Evolutionary conservation across 139 green algal species (phyloP), one percentile per base, ranked within the genome.

Genomic region (Diplosphaera chodatii): DNA sequence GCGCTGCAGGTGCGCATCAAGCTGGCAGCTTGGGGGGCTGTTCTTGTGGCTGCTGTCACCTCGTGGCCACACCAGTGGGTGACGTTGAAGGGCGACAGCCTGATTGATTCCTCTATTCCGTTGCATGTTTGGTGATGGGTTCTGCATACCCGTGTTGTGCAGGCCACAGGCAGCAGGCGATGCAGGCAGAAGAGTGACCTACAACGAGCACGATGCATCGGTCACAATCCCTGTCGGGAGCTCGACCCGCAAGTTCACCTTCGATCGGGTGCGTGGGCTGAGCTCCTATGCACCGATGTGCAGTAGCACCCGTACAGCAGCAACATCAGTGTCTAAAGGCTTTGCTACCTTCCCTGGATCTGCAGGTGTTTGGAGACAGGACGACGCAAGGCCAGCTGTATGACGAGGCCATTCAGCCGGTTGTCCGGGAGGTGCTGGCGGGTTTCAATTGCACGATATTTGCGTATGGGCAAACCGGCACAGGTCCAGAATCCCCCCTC

Each of bases 371-470:
- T 78, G 87, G 88, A 4, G 77, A 83, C 23, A 79, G 93, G 5
- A 87, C 93, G 0, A 77, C 76, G 10, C 95, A 99, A 76, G 83
- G 93, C 55, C 83, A 90, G 40, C 75, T 99, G 2, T 99, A 93
- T 77, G 80, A 91, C 30, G 74, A 87, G 30, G 88, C 92, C 2
- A 88, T 99, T 8, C 56, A 85, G 28, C 90, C 92, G 21, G 95
- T 99, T 32, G 95, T 99, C 28, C 70, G 94, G n/a, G 95, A 98
- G 80, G 95, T 99, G 20, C 77, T 96, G 32, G 81, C 95, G 21
- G 91, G 91, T 32, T 96, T 93, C 78, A 96, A 94, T 64, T 95
- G 90, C 84, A 95, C 90, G 34, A 95, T 96, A 64, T 96, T 96
- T 71, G 91, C 91, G 4, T 96, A 95, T 75, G 92, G 90, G 2